Conservation (phyloP, 495 filamentous ascomycete genomes). For the Patellaria atrata region DNA sequence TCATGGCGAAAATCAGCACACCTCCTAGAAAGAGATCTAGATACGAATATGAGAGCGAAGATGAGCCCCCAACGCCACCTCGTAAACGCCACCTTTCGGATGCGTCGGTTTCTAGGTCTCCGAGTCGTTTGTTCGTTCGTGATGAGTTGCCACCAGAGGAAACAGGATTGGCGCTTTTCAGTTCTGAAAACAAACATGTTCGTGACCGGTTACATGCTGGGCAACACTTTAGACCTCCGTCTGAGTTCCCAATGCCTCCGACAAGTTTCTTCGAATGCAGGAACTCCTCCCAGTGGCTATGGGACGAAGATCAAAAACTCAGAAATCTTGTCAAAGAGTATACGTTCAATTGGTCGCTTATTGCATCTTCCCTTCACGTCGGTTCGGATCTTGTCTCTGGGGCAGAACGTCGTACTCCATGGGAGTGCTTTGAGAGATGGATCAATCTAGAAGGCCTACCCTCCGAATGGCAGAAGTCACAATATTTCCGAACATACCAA, state of each 20-base stretch:
- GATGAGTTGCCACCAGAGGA: slow-evolving; percentile 50
- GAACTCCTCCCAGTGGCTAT: slow-evolving; percentile 78
- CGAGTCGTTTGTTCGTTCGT: slow-evolving; percentile 23
- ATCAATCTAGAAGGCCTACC: slow-evolving; percentile 77
- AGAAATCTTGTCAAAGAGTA: slow-evolving; percentile 76
- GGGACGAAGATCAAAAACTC: slow-evolving; percentile 77
- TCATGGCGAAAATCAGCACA: slow-evolving; percentile 49
- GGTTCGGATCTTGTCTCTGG: slow-evolving; percentile 64
- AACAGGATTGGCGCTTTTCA: slow-evolving; percentile 71
- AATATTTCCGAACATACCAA: slow-evolving; percentile 79
- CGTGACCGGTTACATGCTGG: slow-evolving; percentile 83
- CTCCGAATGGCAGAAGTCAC: slow-evolving; percentile 80
- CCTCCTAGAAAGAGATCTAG: slow-evolving; percentile 63
- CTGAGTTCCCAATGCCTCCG: slow-evolving; percentile 75
- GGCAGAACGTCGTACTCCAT: slow-evolving; percentile 81
- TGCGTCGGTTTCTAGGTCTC: slow-evolving; percentile 17
- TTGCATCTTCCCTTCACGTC: slow-evolving; percentile 61
- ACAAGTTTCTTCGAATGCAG: slow-evolving; percentile 79
- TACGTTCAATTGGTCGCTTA: slow-evolving; percentile 92
- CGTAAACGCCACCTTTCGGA: slow-evolving; percentile 18
- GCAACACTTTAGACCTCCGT: slow-evolving; percentile 85
- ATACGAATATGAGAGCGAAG: slow-evolving; percentile 59
- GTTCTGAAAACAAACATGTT: slow-evolving; percentile 75
- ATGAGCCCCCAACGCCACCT: slow-evolving; percentile 37
- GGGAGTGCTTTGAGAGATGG: slow-evolving; percentile 99